phyloP scores from a whole-genome alignment of 805 yeast genomes.

The Kodamaea hsintzibuensis region DNA sequence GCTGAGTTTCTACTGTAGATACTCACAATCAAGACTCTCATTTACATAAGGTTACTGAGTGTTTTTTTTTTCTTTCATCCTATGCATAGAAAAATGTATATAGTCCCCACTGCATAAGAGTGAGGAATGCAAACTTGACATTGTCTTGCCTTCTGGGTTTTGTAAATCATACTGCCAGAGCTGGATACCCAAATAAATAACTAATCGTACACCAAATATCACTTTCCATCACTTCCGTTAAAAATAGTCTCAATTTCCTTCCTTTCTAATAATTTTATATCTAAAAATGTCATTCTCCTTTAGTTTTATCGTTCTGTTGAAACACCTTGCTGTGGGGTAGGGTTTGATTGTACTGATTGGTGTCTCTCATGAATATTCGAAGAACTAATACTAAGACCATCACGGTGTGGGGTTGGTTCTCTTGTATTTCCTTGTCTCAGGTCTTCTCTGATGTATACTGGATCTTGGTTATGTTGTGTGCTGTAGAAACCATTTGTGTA shows the following conservation, averaged over 20 bases:
- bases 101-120: neutral
- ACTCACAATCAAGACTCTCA: neutral
- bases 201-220: neutral
- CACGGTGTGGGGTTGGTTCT: neutral
- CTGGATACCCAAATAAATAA: neutral
- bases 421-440: neutral
- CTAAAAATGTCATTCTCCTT: neutral
- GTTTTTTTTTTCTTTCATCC: neutral
- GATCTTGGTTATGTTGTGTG: constrained; percentile 2
- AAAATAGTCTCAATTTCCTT: neutral
- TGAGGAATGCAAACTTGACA: neutral
- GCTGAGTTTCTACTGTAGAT: neutral
- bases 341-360: neutral
- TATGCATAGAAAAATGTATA: neutral
- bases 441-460: constrained; percentile 8
- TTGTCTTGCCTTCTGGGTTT: neutral
- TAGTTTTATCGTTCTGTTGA: neutral
- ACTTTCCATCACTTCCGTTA: neutral
- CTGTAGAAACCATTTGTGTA: constrained; percentile 44
- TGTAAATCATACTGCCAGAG: neutral
- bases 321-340: neutral
- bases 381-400: neutral
- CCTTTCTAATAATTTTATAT: neutral
- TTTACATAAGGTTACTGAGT: too few relatives aligned
- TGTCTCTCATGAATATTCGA: neutral